Evolutionary conservation across 1,139 yeast genomes (phyloP).

Genomic region (Candida glucosophila): DNA sequence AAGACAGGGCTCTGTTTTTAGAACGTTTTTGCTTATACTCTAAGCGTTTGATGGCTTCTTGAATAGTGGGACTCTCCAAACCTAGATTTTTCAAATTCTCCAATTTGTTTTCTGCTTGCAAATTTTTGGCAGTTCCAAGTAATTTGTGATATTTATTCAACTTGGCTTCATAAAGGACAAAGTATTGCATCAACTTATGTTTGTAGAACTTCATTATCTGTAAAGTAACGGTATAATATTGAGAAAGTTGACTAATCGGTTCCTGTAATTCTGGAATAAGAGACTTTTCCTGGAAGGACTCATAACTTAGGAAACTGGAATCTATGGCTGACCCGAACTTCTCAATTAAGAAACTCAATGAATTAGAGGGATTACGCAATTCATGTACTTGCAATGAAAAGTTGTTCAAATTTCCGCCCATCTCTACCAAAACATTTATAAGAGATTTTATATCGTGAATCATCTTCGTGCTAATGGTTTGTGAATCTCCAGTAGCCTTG

Average conservation of each 20-base stretch:
- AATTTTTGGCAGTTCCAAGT: constrained; percentile 15
- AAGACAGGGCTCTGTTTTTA: constrained; percentile 7
- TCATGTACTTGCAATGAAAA: constrained; percentile 38
- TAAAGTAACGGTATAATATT: constrained; percentile 29
- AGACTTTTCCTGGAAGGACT: constrained; percentile 25
- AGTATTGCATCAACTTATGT: constrained; percentile 36
- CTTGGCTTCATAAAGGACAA: constrained; percentile 31
- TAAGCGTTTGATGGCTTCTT: constrained; percentile 25
- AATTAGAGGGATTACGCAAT: constrained; percentile 13
- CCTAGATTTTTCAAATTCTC: constrained; percentile 23
- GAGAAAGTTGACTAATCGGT: constrained; percentile 33
- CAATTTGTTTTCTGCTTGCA: constrained; percentile 10
- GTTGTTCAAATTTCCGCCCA: constrained; percentile 41
- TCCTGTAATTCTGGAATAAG: constrained; percentile 41
- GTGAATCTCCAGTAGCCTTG: constrained; percentile 23
- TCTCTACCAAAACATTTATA: constrained; percentile 27
- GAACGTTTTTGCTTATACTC: constrained; percentile 17
- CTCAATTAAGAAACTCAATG: constrained; percentile 28
- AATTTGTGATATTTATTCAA: constrained; percentile 34
- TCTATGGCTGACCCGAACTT: constrained; percentile 41
- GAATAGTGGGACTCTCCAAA: constrained; percentile 33
- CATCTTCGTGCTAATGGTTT: constrained; percentile 24
- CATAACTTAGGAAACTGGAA: constrained; percentile 31
- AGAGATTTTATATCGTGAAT: constrained; percentile 22
- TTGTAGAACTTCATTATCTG: constrained; percentile 37